Percentiles rank a stretch among this genome's conserved stretches.
Conservation (phyloP, 1,284 basidiomycete species). For the Fomes fomentarius region DNA sequence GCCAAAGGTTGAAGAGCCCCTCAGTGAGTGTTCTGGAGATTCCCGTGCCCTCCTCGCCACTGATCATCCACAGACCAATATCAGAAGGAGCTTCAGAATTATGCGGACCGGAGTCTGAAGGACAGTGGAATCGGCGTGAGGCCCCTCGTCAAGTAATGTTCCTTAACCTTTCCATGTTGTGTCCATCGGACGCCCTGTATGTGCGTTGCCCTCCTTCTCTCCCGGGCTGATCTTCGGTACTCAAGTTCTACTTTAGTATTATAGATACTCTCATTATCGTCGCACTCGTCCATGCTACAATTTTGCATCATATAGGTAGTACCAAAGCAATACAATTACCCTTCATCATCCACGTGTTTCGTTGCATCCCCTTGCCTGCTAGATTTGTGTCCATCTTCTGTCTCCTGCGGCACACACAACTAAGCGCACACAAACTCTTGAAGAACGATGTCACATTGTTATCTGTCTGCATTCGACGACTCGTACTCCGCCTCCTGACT, state of each 20-base stretch:
- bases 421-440: background rate
- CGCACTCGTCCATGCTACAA: slow-evolving; percentile 6
- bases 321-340: background rate
- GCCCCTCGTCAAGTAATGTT: slow-evolving; percentile 41
- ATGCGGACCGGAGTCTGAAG: slow-evolving; percentile 40
- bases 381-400: too few species aligned
- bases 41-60: too few species aligned
- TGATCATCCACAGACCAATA: slow-evolving; percentile 33
- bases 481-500: slow-evolving; percentile 28
- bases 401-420: background rate
- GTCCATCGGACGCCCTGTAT: slow-evolving; percentile 1
- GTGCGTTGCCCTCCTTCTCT: background rate
- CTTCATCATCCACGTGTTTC: too few species aligned
- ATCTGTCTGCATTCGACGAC: background rate
- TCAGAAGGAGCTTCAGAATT: slow-evolving; percentile 42
- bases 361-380: too few species aligned
- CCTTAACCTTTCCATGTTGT: too few species aligned
- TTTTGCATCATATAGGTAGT: slow-evolving; percentile 14
- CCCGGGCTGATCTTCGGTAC: too few species aligned
- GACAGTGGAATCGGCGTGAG: slow-evolving; percentile 43
- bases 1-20: slow-evolving; percentile 34
- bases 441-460: background rate
- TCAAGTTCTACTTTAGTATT: too few species aligned
- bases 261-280: slow-evolving; percentile 4
- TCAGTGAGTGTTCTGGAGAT: slow-evolving; percentile 30